phyloP scores from a whole-genome alignment of 2,329 filamentous ascomycete species.

The Tolypocladium inflatum region DNA sequence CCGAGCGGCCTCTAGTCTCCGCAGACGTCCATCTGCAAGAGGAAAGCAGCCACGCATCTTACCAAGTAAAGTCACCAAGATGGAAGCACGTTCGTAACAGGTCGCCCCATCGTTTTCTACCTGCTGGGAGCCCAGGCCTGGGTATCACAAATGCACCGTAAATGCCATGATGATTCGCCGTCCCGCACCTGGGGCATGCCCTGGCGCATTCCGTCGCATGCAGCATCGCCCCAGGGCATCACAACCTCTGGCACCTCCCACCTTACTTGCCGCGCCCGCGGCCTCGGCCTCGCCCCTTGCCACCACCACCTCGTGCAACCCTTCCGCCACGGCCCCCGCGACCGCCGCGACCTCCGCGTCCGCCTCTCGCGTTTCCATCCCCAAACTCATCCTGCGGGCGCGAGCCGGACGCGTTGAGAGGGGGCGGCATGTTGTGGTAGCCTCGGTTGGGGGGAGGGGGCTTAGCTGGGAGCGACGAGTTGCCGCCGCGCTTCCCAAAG shows the following conservation, averaged over 20 bases:
- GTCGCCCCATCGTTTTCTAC: neutral
- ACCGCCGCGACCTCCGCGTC: slow-evolving; percentile 11
- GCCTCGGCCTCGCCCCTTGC: slow-evolving; percentile 15
- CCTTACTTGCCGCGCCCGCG: slow-evolving; percentile 13
- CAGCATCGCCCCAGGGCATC: neutral
- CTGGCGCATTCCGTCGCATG: neutral
- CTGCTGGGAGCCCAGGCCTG: neutral
- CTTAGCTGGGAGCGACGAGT: slow-evolving; percentile 17
- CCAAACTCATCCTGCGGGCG: slow-evolving; percentile 5
- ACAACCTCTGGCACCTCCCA: neutral
- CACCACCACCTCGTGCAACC: slow-evolving; percentile 7
- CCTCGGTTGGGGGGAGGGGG: slow-evolving; percentile 15
- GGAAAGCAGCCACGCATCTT: neutral
- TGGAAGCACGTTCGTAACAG: neutral
- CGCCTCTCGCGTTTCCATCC: slow-evolving; percentile 11
- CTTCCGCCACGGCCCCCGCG: slow-evolving; percentile 10
- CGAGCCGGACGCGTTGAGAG: slow-evolving; percentile 4
- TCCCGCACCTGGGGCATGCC: neutral
- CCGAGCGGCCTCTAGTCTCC: neutral
- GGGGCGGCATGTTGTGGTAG: slow-evolving; percentile 20
- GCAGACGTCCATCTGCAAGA: neutral
- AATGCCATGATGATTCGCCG: slow-evolving; percentile 3
- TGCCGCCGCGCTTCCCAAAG: slow-evolving; percentile 8
- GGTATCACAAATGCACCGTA: slow-evolving; percentile 3
- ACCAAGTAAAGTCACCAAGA: neutral